Evolutionary conservation across 2,329 filamentous ascomycete species (phyloP).

Genomic region (Aspergillus fructus): DNA sequence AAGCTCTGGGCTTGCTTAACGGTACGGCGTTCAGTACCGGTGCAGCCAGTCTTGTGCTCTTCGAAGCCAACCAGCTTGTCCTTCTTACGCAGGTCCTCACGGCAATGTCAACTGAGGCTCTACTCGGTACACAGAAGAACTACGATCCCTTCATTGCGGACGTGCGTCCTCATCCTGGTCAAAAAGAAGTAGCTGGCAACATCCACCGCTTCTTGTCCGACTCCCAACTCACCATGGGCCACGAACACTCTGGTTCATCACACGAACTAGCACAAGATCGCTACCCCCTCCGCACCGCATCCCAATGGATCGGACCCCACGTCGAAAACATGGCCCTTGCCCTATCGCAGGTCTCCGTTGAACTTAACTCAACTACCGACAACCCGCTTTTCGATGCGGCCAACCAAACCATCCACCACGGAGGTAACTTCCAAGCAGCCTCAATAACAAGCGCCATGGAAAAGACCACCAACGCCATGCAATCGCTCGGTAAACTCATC

Average conservation of each 20-base stretch:
- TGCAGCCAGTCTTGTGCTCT: constrained; percentile 47
- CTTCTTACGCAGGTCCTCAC: constrained; percentile 59
- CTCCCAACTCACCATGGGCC: constrained; percentile 34
- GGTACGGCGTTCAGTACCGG: constrained; percentile 51
- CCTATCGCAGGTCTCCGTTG: constrained; percentile 55
- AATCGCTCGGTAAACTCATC: constrained; percentile 62
- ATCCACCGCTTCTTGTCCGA: constrained; percentile 52
- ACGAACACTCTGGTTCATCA: neutral
- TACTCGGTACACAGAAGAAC: constrained; percentile 57
- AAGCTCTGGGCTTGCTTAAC: constrained; percentile 53
- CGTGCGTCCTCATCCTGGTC: constrained; percentile 60
- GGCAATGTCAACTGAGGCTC: constrained; percentile 60
- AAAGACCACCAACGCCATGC: constrained; percentile 53
- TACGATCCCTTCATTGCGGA: constrained; percentile 60
- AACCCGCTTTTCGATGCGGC: constrained; percentile 61
- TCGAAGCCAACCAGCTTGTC: constrained; percentile 56
- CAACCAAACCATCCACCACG: constrained; percentile 51
- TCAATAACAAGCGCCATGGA: constrained; percentile 65
- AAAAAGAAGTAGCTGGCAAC: constrained; percentile 57
- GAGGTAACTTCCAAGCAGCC: constrained; percentile 68
- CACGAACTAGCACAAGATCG: constrained; percentile 58
- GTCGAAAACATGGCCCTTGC: constrained; percentile 64
- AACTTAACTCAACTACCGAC: constrained; percentile 67
- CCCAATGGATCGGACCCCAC: constrained; percentile 68
- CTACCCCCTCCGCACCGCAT: constrained; percentile 63